Evolutionary conservation across 306 rosid genomes (phyloP), one percentile per base, ranked within the genome.

Genomic region (Cyamopsis tetragonoloba): DNA sequence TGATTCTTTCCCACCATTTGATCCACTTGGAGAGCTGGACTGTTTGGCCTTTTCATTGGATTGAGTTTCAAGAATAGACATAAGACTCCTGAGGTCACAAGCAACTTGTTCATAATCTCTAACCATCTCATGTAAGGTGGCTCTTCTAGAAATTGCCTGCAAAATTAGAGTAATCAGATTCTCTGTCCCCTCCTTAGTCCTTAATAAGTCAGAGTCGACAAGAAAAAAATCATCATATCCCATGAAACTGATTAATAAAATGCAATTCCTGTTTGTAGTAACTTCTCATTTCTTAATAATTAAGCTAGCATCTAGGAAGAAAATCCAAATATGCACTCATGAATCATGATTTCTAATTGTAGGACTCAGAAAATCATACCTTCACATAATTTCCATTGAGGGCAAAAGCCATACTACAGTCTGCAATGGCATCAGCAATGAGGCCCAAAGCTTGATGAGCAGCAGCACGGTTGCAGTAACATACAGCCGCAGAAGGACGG

Each of bases 391-490:
- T 86, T 79, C 86, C 83, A 88, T 83, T 88, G 31, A 89, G 88
- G 56, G 96, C 96, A 66, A 93, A 83, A 70, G 98, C 95, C 34
- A 85, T 79, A 71, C 96, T 93, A 78, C 98, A 88, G 73, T 93
- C 98, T 11, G 96, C 86, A 80, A 93, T 88, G 34, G 98, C 98
- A 82, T 89, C 97, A 65, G 85, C 75, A 77, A 86, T 84, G 75
- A 89, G 98, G 66, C 91, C 95, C 79, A 83, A 78, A 12, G 96
- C 88, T 80, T 89, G 98, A 85, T 89, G 70, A 32, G 97, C 91
- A 6, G 98, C 98, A 78, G 91, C 96, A 38, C 98, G 98, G 70
- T 93, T 93, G 82, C 96, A 85, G 65, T 88, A 85, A 86, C 96
- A 89, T 56, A 93, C 73, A 41, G 98, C 96, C 6, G 84, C 80